phyloP scores from a whole-genome alignment of 176 grass and related monocot genomes.

The Lolium multiflorum region DNA sequence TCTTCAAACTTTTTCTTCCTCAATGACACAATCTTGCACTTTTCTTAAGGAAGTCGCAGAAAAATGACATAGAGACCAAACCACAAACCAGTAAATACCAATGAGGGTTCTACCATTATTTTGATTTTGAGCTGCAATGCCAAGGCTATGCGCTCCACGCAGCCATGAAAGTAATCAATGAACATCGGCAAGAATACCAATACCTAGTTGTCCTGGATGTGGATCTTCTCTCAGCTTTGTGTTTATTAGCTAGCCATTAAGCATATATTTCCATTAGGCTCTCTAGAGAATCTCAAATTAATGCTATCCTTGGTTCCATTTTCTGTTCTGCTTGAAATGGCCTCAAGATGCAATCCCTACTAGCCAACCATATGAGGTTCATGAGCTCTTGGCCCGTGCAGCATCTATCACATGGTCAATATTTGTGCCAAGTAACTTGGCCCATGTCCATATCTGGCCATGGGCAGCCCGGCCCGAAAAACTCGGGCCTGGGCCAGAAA shows the following conservation, averaged over 20 bases:
- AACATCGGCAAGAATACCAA: too few relatives aligned
- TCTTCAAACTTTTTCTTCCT: too few relatives aligned
- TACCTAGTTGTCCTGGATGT: not conserved
- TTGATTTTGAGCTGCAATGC: too few relatives aligned
- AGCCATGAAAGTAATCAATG: too few relatives aligned
- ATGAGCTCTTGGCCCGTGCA: not conserved
- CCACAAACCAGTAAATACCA: too few relatives aligned
- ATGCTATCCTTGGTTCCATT: not conserved
- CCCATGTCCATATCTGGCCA: not conserved
- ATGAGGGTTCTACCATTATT: too few relatives aligned
- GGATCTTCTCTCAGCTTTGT: not conserved
- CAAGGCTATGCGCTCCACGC: too few relatives aligned
- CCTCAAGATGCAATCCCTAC: not conserved
- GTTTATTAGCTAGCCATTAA: not conserved
- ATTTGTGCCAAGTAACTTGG: not conserved
- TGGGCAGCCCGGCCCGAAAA: too few relatives aligned
- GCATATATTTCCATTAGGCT: not conserved
- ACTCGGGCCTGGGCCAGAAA: too few relatives aligned
- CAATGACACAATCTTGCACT: too few relatives aligned
- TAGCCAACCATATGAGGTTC: not conserved
- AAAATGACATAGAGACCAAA: too few relatives aligned
- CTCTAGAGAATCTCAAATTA: slow-evolving; percentile 4
- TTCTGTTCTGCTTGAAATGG: not conserved
- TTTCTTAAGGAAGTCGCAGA: too few relatives aligned
- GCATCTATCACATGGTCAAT: not conserved